Conservation (phyloP, 2,329 filamentous ascomycete species). For the Aureobasidium lini region DNA sequence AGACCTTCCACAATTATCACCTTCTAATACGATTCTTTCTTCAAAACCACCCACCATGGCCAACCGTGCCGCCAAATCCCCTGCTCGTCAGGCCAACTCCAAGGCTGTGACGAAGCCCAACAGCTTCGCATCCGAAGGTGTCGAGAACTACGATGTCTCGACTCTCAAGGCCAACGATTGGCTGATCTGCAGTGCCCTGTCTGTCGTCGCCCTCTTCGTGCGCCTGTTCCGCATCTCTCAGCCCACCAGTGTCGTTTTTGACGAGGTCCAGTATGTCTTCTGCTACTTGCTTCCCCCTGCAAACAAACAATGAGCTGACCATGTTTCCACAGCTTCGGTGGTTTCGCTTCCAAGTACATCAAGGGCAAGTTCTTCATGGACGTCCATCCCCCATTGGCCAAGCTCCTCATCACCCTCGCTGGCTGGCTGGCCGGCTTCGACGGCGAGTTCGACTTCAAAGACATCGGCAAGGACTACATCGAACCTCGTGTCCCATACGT, state of each 20-base stretch:
- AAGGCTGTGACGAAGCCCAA: neutral
- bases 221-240: slow-evolving; percentile 94
- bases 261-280: slow-evolving; percentile 90
- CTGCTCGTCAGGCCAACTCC: slow-evolving; percentile 1
- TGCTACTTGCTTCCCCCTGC: neutral
- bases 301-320: slow-evolving; percentile 21
- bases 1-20: slow-evolving; percentile 6
- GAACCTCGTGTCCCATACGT: slow-evolving; percentile 95
- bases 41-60: neutral
- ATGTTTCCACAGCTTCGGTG: slow-evolving; percentile 65
- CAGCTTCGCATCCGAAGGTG: slow-evolving; percentile 69
- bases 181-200: slow-evolving; percentile 64
- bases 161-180: slow-evolving; percentile 78
- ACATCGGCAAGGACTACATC: slow-evolving; percentile 97
- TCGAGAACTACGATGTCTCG: slow-evolving; percentile 87
- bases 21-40: slow-evolving; percentile 5
- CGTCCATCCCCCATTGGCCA: slow-evolving; percentile 94
- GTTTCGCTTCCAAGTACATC: slow-evolving; percentile 98
- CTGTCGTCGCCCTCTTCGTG: slow-evolving; percentile 67
- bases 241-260: slow-evolving; percentile 92
- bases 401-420: slow-evolving; percentile 90
- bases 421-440: slow-evolving; percentile 94
- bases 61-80: slow-evolving; percentile 12
- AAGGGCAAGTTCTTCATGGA: slow-evolving; percentile 99
- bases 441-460: slow-evolving; percentile 96